Evolutionary conservation across 2,329 filamentous ascomycete species (phyloP).

Genomic region (Sclerotinia trifoliorum): DNA sequence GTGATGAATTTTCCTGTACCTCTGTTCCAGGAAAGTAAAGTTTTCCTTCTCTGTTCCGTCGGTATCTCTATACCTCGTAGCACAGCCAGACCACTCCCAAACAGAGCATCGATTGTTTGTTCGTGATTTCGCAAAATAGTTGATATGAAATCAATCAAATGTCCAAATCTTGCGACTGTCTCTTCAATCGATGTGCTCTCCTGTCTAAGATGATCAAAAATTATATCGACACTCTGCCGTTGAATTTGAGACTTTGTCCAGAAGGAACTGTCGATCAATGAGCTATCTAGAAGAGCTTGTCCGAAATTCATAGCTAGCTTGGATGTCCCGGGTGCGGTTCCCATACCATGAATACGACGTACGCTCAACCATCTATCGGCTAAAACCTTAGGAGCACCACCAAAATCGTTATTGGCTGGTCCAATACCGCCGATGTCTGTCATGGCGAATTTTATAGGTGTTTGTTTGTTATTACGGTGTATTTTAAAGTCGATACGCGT

Average conservation of each 20-base stretch:
- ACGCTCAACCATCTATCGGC: not conserved
- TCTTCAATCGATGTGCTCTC: not conserved
- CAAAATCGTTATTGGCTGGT: not conserved
- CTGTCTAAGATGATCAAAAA: not conserved
- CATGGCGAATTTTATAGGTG: not conserved
- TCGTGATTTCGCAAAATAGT: not conserved
- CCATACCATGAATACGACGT: not conserved
- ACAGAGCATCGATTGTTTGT: not conserved
- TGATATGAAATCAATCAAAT: not conserved
- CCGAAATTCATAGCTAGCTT: not conserved
- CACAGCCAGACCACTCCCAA: accelerated
- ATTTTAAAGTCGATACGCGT: not conserved
- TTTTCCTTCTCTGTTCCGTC: not conserved
- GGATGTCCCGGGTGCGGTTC: not conserved
- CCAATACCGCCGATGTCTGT: not conserved
- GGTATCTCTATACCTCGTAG: not conserved
- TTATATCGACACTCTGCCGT: not conserved
- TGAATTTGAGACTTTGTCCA: not conserved
- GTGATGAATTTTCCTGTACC: not conserved
- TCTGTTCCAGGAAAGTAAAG: conserved; percentile 14
- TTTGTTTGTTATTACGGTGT: too few relatives aligned
- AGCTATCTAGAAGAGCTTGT: not conserved
- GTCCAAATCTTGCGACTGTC: not conserved
- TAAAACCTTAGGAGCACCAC: not conserved
- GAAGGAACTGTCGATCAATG: not conserved